Conservation (phyloP, 352 stramenopile genomes). For the Pythium aphanidermatum region DNA sequence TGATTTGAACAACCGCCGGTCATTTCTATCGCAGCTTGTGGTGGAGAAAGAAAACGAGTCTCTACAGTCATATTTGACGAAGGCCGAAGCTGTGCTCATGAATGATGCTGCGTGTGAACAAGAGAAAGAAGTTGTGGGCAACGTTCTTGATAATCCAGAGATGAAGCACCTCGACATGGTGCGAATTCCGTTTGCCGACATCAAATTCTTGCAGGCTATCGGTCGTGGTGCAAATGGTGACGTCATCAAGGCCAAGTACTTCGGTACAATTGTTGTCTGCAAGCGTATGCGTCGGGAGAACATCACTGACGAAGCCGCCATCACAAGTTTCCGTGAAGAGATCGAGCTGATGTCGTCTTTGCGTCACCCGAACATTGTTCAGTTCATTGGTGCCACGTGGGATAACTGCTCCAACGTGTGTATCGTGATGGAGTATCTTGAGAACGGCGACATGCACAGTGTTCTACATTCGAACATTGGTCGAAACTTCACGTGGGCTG, state of each 20-base stretch:
- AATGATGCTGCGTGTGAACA: conserved; percentile 71
- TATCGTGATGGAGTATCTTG: conserved; percentile 88
- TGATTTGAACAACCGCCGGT: conserved; percentile 71
- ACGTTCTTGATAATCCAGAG: conserved; percentile 57
- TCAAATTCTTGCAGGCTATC: conserved; percentile 78
- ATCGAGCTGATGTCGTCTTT: conserved; percentile 84
- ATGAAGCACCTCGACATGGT: conserved; percentile 76
- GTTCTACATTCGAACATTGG: conserved; percentile 78
- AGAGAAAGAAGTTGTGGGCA: conserved; percentile 64
- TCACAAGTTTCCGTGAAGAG: conserved; percentile 79
- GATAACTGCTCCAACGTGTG: conserved; percentile 86
- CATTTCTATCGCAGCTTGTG: conserved; percentile 76
- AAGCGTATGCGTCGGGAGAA: conserved; percentile 84
- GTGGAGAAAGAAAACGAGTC: conserved; percentile 85
- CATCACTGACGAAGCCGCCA: conserved; percentile 59
- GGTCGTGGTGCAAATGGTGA: conserved; percentile 76
- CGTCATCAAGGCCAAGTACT: conserved; percentile 86
- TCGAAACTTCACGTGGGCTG: conserved; percentile 76
- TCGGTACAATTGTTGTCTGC: conserved; percentile 83
- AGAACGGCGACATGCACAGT: conserved; percentile 86
- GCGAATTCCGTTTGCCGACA: conserved; percentile 77
- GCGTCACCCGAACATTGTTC: conserved; percentile 84
- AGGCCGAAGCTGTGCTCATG: conserved; percentile 76
- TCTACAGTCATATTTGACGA: conserved; percentile 67
- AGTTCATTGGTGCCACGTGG: conserved; percentile 87